These are phyloP conservation scores for Botrytis aclada DNA, from an alignment of 2,329 filamentous ascomycete species.

Conservation along the genomic window DNA sequence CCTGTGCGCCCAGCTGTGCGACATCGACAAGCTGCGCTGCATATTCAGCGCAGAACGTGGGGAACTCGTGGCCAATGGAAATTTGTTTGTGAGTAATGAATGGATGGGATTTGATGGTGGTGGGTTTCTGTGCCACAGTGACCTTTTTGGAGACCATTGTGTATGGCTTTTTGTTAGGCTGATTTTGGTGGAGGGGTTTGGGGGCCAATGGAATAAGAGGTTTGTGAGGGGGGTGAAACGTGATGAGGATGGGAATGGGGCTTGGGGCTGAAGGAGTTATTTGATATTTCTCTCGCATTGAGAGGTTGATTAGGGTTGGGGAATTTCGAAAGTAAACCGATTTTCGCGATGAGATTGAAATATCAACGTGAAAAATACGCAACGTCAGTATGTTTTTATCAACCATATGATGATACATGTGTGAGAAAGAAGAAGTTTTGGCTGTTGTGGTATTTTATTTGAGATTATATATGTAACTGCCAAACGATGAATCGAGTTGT, in stretches of 20 bases:
- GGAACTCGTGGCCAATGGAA: not conserved
- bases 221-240: not conserved
- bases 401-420: not conserved
- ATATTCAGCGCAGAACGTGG: not conserved
- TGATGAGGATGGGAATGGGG: not conserved
- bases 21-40: not conserved
- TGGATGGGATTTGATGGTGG: not conserved
- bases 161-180: not conserved
- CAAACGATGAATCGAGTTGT: not conserved
- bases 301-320: not conserved
- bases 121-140: not conserved
- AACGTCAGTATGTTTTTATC: not conserved
- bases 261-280: not conserved
- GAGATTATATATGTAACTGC: not conserved
- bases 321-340: not conserved
- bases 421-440: not conserved
- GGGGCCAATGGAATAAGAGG: not conserved
- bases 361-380: not conserved
- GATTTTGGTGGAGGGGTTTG: not conserved
- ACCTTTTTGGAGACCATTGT: not conserved
- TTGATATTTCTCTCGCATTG: not conserved
- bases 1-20: not conserved
- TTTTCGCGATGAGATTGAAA: not conserved
- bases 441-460: not conserved
- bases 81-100: not conserved